Percentiles rank a stretch among this genome's conserved stretches.
phyloP scores from a whole-genome alignment of 2,329 filamentous ascomycete species.

The Mycogone perniciosa region DNA sequence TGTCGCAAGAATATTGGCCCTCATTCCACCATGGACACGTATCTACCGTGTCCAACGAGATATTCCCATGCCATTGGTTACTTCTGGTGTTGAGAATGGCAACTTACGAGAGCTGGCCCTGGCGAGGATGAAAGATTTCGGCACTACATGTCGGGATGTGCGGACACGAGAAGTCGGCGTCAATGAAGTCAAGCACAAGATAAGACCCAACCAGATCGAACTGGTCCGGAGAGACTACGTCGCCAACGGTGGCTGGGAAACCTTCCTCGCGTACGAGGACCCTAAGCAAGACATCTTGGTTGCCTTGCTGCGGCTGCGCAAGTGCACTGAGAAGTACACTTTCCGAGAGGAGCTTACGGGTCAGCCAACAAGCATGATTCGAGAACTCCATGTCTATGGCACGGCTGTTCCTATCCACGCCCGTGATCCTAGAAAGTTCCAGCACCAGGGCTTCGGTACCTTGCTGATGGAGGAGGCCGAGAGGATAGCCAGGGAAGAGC shows the following conservation, averaged over 20 bases:
- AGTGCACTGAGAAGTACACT: constrained; percentile 86
- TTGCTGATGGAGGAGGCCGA: constrained; percentile 97
- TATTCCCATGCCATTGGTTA: constrained; percentile 99
- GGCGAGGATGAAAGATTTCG: constrained; percentile 98
- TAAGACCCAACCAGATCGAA: constrained; percentile 91
- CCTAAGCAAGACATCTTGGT: constrained; percentile 98
- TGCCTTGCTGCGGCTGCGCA: constrained; percentile 77
- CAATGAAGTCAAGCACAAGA: constrained; percentile 99
- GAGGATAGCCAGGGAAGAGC: constrained; percentile 87
- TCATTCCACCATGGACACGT: constrained; percentile 94
- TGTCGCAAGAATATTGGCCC: constrained; percentile 88
- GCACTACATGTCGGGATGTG: constrained; percentile 92
- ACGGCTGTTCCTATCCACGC: constrained; percentile 96
- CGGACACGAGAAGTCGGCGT: constrained; percentile 94
- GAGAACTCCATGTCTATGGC: constrained; percentile 94
- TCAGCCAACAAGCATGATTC: constrained; percentile 85
- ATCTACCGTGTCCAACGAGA: constrained; percentile 98
- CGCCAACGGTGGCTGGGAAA: constrained; percentile 97
- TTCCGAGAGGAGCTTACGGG: constrained; percentile 80
- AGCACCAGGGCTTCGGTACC: constrained; percentile 96
- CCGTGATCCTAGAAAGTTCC: constrained; percentile 90
- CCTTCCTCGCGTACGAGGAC: constrained; percentile 95
- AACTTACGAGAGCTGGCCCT: constrained; percentile 90
- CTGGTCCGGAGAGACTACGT: constrained; percentile 88
- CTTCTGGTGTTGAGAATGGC: constrained; percentile 94